A percentile compares a stretch with the other conserved stretches of the same genome.
These are phyloP conservation scores for Cryphonectria parasitica DNA, from an alignment of 2,329 filamentous ascomycete species.

Conservation along the genomic window DNA sequence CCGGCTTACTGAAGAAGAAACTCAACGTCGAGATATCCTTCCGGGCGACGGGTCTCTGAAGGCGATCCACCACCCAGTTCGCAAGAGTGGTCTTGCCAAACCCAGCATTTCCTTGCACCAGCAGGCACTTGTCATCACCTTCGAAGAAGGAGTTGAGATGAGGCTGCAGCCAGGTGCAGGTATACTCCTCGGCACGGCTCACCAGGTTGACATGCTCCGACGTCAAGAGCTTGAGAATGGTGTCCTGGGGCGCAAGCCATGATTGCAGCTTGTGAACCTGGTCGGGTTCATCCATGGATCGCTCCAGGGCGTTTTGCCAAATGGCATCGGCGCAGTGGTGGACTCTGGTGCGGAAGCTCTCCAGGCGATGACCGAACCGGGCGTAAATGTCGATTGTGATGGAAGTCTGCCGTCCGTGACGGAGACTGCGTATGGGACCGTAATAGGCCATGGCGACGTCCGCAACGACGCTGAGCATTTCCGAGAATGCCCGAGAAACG, in stretches of 20 bases:
- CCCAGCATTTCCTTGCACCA: slow-evolving; percentile 5
- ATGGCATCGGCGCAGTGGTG: slow-evolving; percentile 1
- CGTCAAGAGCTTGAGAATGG: not conserved
- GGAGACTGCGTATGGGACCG: not conserved
- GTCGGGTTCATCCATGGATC: not conserved
- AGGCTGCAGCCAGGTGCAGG: slow-evolving; percentile 12
- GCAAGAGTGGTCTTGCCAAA: slow-evolving; percentile 12
- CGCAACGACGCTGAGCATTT: slow-evolving; percentile 3
- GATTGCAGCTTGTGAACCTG: not conserved
- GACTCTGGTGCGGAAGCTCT: not conserved
- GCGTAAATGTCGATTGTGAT: slow-evolving; percentile 12
- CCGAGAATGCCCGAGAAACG: slow-evolving; percentile 2
- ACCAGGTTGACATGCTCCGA: slow-evolving; percentile 10
- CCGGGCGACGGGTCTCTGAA: slow-evolving; percentile 3
- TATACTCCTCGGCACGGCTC: slow-evolving; percentile 11
- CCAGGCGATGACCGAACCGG: slow-evolving; percentile 7
- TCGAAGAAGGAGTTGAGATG: slow-evolving; percentile 16
- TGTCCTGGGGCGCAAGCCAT: slow-evolving; percentile 13
- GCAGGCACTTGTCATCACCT: slow-evolving; percentile 9
- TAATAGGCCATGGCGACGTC: slow-evolving; percentile 13
- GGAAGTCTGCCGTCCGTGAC: not conserved
- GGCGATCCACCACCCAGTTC: slow-evolving; percentile 9
- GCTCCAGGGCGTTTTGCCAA: not conserved
- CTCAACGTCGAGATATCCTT: slow-evolving; percentile 10
- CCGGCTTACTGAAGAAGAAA: slow-evolving; percentile 12